Evolutionary conservation across 2,329 filamentous ascomycete species (phyloP).

Genomic region (Microdochium trichocladiopsis): DNA sequence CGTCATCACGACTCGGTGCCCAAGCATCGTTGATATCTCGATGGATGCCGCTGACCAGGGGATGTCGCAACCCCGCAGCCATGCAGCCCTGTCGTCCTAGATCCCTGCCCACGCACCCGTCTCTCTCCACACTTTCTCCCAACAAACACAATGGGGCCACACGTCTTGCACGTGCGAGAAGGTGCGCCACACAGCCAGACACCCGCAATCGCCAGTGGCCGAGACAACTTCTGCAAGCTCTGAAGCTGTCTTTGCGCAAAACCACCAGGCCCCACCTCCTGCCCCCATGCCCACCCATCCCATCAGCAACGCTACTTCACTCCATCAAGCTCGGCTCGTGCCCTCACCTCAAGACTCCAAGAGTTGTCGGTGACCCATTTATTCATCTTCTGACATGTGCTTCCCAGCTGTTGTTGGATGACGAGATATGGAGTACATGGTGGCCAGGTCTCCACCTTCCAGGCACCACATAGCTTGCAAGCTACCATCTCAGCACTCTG

Average conservation of each 20-base stretch:
- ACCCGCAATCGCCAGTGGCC: too few relatives aligned
- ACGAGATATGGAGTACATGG: not conserved
- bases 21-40: too few relatives aligned
- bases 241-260: too few relatives aligned
- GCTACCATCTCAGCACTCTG: too few relatives aligned
- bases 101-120: not conserved
- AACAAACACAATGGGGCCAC: not conserved
- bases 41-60: not conserved
- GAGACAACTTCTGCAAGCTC: too few relatives aligned
- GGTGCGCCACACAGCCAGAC: not conserved
- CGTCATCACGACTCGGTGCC: too few relatives aligned
- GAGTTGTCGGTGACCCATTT: not conserved
- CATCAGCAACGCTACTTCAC: too few relatives aligned
- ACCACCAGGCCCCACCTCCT: too few relatives aligned
- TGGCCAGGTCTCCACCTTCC: not conserved
- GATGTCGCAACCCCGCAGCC: not conserved
- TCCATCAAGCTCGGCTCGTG: not conserved
- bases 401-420: not conserved
- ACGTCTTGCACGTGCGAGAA: not conserved
- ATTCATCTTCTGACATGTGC: not conserved
- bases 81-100: not conserved
- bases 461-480: too few relatives aligned
- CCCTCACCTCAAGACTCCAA: not conserved
- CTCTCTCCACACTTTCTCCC: slow-evolving; percentile 1
- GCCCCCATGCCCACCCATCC: too few relatives aligned